Base-by-base conservation (phyloP, 176 grass and related monocot genomes). In the maize (Zea mays) region DNA sequence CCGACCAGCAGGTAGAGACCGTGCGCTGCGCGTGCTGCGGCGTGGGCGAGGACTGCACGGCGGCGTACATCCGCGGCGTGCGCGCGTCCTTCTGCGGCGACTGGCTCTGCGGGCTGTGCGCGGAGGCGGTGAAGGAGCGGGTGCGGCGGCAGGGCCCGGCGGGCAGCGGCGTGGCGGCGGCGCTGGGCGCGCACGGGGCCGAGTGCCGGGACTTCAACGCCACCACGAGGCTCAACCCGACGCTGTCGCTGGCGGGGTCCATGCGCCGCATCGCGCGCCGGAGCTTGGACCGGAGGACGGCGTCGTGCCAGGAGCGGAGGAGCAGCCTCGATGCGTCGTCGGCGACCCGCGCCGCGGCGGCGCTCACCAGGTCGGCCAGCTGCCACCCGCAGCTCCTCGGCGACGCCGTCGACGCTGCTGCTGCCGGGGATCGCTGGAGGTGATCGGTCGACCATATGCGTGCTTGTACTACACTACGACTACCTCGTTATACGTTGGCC, bases 1-100 rank as follows among this genome's bases (percentile, higher is more conserved):
- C 36, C 1, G 84, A 94, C 52, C 63, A 79, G 34, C 1, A 5
- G 39, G 88, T 97, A 46, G 85, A 98, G 85, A 74, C 88, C 2
- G 88, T 89, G 39, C 76, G 78, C 21, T 98, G 96, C 52, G 92
- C 90, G 80, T 94, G 93, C 85, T 97, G 96, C 83, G 92, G 92
- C 81, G 90, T 94, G 96, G 74, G 87, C 0, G 96, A 98, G 85
- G 91, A 94, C 59, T 98, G 87, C 92, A 98, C 96, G 34, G 83
- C 75, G 45, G 80, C 76, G 59, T 98, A 90, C 87, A 90, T 94
- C 75, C 66, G 20, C 36, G 81, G 75, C 57, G 96, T 98, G 6
- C 80, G 96, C 7, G 79, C 85, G 61, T 65, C 79, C 66, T 98
- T 94, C 89, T 82, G 81, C 74, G 96, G 92, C 39, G 79, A 82